These are phyloP conservation scores for Blastomyces silverae DNA, from an alignment of 2,329 filamentous ascomycete genomes.

Conservation along the genomic window DNA sequence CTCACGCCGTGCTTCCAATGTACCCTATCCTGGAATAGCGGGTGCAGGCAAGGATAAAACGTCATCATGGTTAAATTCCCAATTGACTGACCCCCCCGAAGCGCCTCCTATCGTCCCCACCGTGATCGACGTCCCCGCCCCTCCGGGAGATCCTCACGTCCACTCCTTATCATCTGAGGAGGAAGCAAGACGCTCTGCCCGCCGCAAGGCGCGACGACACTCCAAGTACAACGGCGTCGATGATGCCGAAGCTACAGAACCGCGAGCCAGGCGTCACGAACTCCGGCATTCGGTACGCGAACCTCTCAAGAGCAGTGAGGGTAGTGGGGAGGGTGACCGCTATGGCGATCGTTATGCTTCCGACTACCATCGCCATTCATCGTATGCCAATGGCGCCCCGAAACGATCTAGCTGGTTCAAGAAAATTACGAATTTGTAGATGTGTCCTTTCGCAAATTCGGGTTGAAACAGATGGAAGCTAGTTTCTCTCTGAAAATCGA, in stretches of 20 bases:
- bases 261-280: conserved; percentile 32
- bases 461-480: neutral
- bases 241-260: conserved; percentile 39
- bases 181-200: conserved; percentile 35
- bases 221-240: conserved; percentile 36
- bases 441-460: neutral
- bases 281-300: conserved; percentile 29
- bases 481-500: neutral
- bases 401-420: conserved; percentile 42
- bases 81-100: conserved; percentile 44
- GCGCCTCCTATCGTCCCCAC: conserved; percentile 43
- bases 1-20: conserved; percentile 21
- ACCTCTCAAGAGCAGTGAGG: conserved; percentile 37
- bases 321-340: conserved; percentile 37
- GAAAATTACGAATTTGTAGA: conserved; percentile 36
- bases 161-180: conserved; percentile 41
- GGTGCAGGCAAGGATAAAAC: conserved; percentile 43
- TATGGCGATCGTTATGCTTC: conserved; percentile 27
- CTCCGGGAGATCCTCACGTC: conserved; percentile 26
- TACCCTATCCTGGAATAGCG: conserved; percentile 29
- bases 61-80: conserved; percentile 46
- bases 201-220: conserved; percentile 36
- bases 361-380: conserved; percentile 19
- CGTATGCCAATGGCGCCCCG: conserved; percentile 25
- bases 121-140: conserved; percentile 39